Percentiles rank a stretch among this genome's conserved stretches.
Conservation (phyloP, 2,329 filamentous ascomycete species). For the Neonectria hederae region DNA sequence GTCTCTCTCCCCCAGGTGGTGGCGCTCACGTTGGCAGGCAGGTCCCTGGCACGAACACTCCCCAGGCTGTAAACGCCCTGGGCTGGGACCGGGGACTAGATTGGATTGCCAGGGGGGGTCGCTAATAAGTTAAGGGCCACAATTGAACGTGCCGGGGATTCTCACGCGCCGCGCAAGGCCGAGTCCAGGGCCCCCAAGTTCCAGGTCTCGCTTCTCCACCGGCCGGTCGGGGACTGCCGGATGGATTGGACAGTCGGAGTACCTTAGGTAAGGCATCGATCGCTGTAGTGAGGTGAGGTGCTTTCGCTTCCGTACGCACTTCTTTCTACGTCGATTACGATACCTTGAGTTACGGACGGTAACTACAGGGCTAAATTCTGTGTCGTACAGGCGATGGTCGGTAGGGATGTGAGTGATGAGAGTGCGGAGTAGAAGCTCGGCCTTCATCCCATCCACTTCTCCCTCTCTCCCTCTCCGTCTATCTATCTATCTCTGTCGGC, state of each 20-base stretch:
- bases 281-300: not conserved
- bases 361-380: not conserved
- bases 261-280: not conserved
- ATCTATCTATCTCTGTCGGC: not conserved
- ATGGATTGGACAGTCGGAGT: not conserved
- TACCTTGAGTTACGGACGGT: too few species aligned
- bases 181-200: not conserved
- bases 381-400: not conserved
- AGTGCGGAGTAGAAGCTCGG: not conserved
- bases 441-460: not conserved
- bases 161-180: not conserved
- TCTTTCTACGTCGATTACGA: not conserved
- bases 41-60: constrained; percentile 2
- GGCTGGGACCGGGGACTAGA: constrained; percentile 8
- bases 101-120: constrained; percentile 1
- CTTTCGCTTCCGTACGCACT: not conserved
- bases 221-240: constrained; percentile 17
- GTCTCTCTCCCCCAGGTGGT: not conserved
- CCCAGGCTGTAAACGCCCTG: not conserved
- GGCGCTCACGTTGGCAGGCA: not conserved
- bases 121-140: not conserved
- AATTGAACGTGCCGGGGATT: constrained; percentile 18
- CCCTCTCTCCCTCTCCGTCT: not conserved
- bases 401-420: not conserved
- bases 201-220: constrained; percentile 24